Conservation (phyloP, 164 flowering plant species). For the Tetracentron sinense region DNA sequence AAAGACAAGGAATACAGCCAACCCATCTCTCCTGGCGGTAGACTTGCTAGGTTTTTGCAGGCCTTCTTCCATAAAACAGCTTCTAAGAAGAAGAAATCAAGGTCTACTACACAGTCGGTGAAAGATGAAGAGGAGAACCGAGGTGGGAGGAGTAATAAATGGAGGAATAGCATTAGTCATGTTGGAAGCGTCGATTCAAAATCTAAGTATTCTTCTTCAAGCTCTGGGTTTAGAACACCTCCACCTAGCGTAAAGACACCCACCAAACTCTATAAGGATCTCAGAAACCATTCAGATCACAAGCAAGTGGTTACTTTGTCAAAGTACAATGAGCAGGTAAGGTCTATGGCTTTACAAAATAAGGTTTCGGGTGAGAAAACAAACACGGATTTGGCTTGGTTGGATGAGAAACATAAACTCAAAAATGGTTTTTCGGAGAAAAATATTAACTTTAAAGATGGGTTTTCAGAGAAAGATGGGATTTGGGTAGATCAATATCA, state of each 20-base stretch:
- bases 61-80: slow-evolving; percentile 59
- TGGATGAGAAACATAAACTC: slow-evolving; percentile 39
- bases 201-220: slow-evolving; percentile 33
- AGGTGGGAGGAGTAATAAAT: slow-evolving; percentile 39
- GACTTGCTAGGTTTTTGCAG: slow-evolving; percentile 57
- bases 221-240: slow-evolving; percentile 61
- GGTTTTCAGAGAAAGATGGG: slow-evolving; percentile 26
- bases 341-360: slow-evolving; percentile 15
- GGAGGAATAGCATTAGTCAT: slow-evolving; percentile 41
- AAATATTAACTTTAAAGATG: slow-evolving; percentile 13
- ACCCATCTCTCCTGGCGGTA: slow-evolving; percentile 91
- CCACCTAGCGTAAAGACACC: slow-evolving; percentile 45
- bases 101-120: slow-evolving; percentile 34
- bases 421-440: slow-evolving; percentile 29
- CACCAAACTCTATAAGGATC: slow-evolving; percentile 39
- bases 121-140: slow-evolving; percentile 57
- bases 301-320: slow-evolving; percentile 25
- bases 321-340: slow-evolving; percentile 21
- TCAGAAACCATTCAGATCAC: slow-evolving; percentile 34
- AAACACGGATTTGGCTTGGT: slow-evolving; percentile 22
- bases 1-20: slow-evolving; percentile 53
- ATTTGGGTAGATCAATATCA: slow-evolving; percentile 22
- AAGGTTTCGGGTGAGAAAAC: slow-evolving; percentile 6
- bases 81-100: slow-evolving; percentile 73
- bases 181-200: slow-evolving; percentile 17